Percentiles rank a stretch among this genome's conserved stretches.
These are phyloP conservation scores for Russula griseocarnosa DNA, from an alignment of 768 basidiomycete species.

Conservation along the genomic window DNA sequence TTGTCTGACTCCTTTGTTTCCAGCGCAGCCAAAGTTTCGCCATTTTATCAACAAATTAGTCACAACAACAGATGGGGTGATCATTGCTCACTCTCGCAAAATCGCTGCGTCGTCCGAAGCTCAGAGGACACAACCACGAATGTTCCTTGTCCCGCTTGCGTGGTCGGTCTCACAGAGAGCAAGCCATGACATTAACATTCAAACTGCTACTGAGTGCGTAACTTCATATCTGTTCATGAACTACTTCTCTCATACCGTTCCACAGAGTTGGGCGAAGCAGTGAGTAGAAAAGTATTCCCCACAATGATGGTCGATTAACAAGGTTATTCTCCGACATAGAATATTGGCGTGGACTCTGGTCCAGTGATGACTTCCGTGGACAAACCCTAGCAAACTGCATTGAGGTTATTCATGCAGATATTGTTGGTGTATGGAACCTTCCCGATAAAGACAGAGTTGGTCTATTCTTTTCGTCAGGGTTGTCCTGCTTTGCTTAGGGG, in stretches of 20 bases:
- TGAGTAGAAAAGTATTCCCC: neutral
- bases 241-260: neutral
- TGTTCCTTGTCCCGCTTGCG: conserved; percentile 1
- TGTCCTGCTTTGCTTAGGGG: neutral
- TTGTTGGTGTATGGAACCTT: conserved; percentile 12
- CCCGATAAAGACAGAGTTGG: neutral
- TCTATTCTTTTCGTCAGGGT: neutral
- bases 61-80: neutral
- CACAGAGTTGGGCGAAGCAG: conserved; percentile 14
- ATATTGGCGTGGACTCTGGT: conserved; percentile 10
- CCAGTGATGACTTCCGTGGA: neutral
- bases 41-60: neutral
- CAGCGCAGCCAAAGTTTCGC: neutral
- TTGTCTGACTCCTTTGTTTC: neutral
- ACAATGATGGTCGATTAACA: neutral
- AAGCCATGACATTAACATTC: conserved; percentile 1
- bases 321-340: neutral
- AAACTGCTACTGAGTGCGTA: conserved; percentile 10
- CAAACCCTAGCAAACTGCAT: neutral
- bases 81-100: neutral
- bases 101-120: neutral
- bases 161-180: conserved; percentile 18
- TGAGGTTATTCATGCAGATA: neutral
- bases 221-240: neutral
- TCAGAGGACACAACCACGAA: neutral